Evolutionary conservation across 164 flowering plant genomes (phyloP), one percentile per base, ranked within the genome.

Genomic region (Umbilicus rupestris): DNA sequence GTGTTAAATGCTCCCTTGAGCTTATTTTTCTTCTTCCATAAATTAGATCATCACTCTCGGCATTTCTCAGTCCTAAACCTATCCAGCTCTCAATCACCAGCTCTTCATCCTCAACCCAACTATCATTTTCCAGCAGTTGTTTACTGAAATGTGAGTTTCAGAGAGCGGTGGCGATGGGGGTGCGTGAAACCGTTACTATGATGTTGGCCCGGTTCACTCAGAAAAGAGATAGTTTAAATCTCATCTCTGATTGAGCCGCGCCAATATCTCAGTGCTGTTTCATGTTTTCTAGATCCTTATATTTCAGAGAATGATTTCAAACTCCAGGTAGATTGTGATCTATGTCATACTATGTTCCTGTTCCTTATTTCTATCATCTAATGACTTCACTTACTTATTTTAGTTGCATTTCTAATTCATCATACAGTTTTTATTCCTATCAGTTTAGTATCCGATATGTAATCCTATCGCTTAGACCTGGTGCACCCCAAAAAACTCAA

Each of bases 161-260:
- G 16, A 20, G 30, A 52, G 3, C 15, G 30, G 22, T 3, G 10
- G 16, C 5, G 19, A 55, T 28, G 2, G 19, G 2, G 15, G 28
- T 52, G 19, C 33, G 16, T 55, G 60, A 55, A 55, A 55, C 60
- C 28, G 31, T n/a, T 19, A 28, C 60, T 55, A 28, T 55, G 60
- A 55, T 55, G 33, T 55, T 55, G 60, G 60, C 8, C 60, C 33
- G 60, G 60, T 55, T 55, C 60, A 55, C 35, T 55, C 60, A 28
- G 60, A 55, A 16, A 55, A 55, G 60, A 0, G 0, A 52, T 28
- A 12, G 60, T 7, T 30, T 1, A 3, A 16, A 5, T 28, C 28
- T 55, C 60, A 55, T 55, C n/a, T 55, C 60, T 55, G 60, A 55
- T 55, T 55, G 60, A 55, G 60, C 60, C 60, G 60, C 60, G 60